A percentile compares a stretch with the other conserved stretches of the same genome.
Conservation (phyloP, 331 rosid species). For the Prunus yedoensis region DNA sequence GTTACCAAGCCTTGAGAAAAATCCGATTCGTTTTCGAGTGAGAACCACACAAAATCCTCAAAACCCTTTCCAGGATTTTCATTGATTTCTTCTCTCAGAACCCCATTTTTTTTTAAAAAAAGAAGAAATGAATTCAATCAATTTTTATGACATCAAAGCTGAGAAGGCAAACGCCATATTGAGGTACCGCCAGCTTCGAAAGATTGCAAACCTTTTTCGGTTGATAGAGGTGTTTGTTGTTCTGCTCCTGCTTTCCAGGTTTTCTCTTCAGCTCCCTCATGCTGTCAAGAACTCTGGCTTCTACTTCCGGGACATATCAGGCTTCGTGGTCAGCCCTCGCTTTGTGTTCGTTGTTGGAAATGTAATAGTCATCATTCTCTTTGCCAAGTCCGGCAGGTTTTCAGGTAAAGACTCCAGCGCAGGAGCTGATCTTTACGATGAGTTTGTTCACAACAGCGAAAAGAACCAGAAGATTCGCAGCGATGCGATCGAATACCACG, state of each 20-base stretch:
- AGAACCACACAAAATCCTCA: not conserved
- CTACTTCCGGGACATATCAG: conserved; percentile 48
- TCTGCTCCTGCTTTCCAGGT: conserved; percentile 54
- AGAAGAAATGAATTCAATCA: conserved; percentile 52
- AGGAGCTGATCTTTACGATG: conserved; percentile 46
- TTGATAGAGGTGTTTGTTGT: conserved; percentile 53
- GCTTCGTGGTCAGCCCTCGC: conserved; percentile 51
- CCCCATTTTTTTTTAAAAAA: not conserved
- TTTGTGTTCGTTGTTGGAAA: conserved; percentile 77
- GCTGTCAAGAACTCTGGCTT: conserved; percentile 58
- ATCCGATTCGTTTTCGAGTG: conserved; percentile 35
- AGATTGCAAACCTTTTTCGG: conserved; percentile 49
- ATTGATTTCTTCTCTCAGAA: not conserved
- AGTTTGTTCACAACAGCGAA: conserved; percentile 39
- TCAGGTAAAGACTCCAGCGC: conserved; percentile 33
- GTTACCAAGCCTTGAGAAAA: conserved; percentile 10
- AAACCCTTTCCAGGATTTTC: conserved; percentile 7
- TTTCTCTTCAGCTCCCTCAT: conserved; percentile 50
- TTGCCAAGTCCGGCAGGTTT: conserved; percentile 59
- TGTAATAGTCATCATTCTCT: conserved; percentile 61
- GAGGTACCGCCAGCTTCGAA: conserved; percentile 48
- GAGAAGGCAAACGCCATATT: conserved; percentile 63
- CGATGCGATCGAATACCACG: conserved; percentile 4
- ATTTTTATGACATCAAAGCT: conserved; percentile 54
- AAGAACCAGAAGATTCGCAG: conserved; percentile 28